These are phyloP conservation scores for Diaporthe aspalathi DNA, from an alignment of 2,329 filamentous ascomycete genomes.

Conservation along the genomic window DNA sequence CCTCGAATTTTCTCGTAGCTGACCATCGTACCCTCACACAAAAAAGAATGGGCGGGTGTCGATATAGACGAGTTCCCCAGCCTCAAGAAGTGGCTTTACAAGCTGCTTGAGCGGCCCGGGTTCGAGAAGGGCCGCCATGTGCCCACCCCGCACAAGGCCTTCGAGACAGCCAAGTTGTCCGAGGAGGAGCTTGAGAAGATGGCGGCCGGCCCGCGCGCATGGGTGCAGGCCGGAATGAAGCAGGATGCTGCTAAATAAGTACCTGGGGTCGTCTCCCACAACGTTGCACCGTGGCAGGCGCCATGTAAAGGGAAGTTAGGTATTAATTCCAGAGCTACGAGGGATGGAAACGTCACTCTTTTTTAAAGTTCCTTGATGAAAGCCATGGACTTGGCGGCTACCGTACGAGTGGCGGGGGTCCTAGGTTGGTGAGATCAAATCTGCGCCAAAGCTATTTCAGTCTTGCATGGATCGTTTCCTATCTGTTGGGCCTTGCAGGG, in stretches of 20 bases:
- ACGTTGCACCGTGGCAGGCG: neutral
- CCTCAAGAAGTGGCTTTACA: slow-evolving; percentile 81
- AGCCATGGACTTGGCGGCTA: neutral
- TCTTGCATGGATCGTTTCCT: neutral
- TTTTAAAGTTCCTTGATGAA: neutral
- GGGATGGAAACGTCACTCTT: neutral
- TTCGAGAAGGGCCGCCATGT: slow-evolving; percentile 80
- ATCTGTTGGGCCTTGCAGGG: neutral
- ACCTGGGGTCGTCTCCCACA: neutral
- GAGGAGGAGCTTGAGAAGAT: slow-evolving; percentile 62
- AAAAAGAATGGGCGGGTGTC: slow-evolving; percentile 72
- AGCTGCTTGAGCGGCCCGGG: slow-evolving; percentile 74
- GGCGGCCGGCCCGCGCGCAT: slow-evolving; percentile 61
- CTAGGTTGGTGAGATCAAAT: neutral
- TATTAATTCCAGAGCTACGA: too few relatives aligned
- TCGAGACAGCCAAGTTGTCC: slow-evolving; percentile 52
- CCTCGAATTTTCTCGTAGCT: neutral
- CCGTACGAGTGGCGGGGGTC: neutral
- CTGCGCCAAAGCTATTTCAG: neutral
- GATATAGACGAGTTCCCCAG: slow-evolving; percentile 81
- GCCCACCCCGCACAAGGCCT: slow-evolving; percentile 69
- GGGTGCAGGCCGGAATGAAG: slow-evolving; percentile 75
- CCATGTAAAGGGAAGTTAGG: neutral
- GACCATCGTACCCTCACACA: neutral
- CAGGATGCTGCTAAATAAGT: slow-evolving; percentile 63